A percentile compares a stretch with the other conserved stretches of the same genome.
Conservation (phyloP, 1,139 yeast species). For the Candida neerlandica region DNA sequence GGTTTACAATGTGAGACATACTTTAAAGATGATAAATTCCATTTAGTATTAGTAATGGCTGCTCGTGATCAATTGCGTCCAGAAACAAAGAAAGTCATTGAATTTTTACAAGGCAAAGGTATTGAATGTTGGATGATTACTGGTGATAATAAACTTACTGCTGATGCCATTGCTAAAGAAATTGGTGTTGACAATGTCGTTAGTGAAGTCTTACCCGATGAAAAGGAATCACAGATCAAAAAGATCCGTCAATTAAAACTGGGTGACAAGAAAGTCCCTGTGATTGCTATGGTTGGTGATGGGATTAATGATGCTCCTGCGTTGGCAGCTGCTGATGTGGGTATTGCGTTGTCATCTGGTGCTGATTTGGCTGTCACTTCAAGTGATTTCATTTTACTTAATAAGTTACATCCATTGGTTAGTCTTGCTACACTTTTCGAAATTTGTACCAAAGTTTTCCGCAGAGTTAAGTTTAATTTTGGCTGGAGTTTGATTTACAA, state of each 20-base stretch:
- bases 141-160: conserved; percentile 72
- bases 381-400: conserved; percentile 56
- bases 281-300: conserved; percentile 66
- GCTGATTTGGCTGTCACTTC: conserved; percentile 62
- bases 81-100: conserved; percentile 59
- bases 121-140: conserved; percentile 72
- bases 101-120: conserved; percentile 41
- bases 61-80: conserved; percentile 67
- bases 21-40: conserved; percentile 32
- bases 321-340: conserved; percentile 59
- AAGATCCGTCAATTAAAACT: conserved; percentile 47
- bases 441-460: conserved; percentile 46
- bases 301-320: conserved; percentile 71
- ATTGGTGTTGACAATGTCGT: conserved; percentile 67
- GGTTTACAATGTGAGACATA: conserved; percentile 39
- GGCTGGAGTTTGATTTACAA: conserved; percentile 27
- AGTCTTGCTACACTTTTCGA: conserved; percentile 53
- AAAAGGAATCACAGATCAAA: conserved; percentile 62
- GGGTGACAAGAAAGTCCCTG: conserved; percentile 17
- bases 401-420: conserved; percentile 48
- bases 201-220: conserved; percentile 74
- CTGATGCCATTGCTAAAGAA: conserved; percentile 65
- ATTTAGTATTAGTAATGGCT: conserved; percentile 52
- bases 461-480: conserved; percentile 58
- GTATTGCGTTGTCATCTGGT: conserved; percentile 60